phyloP scores from a whole-genome alignment of 805 yeast species.

The Komagataella pseudopastoris region DNA sequence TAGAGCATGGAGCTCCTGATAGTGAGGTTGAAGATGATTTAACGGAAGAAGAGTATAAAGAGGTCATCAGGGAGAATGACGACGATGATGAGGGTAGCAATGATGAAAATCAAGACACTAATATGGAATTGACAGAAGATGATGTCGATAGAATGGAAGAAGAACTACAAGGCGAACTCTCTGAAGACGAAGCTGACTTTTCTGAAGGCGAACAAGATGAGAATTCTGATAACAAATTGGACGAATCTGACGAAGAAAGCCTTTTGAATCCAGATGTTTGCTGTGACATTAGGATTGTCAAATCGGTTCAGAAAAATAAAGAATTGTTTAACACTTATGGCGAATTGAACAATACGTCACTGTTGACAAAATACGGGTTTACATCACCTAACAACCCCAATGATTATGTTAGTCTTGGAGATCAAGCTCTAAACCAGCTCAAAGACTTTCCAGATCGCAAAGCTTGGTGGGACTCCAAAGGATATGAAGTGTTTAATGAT shows the following conservation, averaged over 20 bases:
- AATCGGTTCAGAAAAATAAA: conserved; percentile 26
- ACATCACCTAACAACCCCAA: conserved; percentile 36
- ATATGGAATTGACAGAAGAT: conserved; percentile 17
- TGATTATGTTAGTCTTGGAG: conserved; percentile 46
- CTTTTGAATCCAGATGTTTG: conserved; percentile 34
- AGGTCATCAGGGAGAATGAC: conserved; percentile 6
- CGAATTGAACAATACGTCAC: conserved; percentile 46
- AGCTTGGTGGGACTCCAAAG: conserved; percentile 36
- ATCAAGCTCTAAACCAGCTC: conserved; percentile 25
- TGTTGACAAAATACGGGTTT: conserved; percentile 74
- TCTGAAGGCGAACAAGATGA: conserved; percentile 7
- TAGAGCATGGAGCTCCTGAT: conserved; percentile 15
- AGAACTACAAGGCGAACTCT: conserved; percentile 9
- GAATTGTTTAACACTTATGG: conserved; percentile 85
- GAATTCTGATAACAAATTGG: conserved; percentile 9
- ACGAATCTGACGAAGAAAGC: conserved; percentile 15
- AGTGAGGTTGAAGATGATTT: conserved; percentile 13
- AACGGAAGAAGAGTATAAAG: conserved; percentile 10
- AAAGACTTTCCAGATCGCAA: conserved; percentile 18
- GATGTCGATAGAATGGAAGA: conserved; percentile 17
- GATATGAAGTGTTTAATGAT: conserved; percentile 20
- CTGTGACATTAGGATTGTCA: conserved; percentile 53
- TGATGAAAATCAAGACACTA: conserved; percentile 1
- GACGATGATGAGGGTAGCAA: conserved; percentile 1
- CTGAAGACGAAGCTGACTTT: conserved; percentile 7